Evolutionary conservation across 306 rosid genomes (phyloP).

Genomic region (Cucurbita pepo): DNA sequence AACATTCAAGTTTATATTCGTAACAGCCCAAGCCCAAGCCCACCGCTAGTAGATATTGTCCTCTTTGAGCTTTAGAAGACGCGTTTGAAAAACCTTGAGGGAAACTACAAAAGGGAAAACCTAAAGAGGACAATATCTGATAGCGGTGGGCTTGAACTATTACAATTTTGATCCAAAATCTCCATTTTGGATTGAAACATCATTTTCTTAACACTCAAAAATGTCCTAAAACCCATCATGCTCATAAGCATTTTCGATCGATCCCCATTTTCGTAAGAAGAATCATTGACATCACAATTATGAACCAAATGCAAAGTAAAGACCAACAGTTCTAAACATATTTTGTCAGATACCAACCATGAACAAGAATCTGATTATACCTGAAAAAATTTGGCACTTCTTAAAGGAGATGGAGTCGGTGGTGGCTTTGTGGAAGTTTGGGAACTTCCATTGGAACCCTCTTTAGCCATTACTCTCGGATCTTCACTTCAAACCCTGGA

Average conservation of each 20-base stretch:
- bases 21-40: too few relatives aligned
- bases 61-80: too few relatives aligned
- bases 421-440: constrained; percentile 39
- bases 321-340: not conserved
- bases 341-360: not conserved
- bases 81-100: too few relatives aligned
- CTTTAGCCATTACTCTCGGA: constrained; percentile 36
- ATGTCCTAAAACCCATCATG: not conserved
- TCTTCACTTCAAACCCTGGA: constrained; percentile 8
- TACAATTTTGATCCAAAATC: not conserved
- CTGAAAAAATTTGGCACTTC: constrained; percentile 78
- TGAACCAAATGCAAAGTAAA: too few relatives aligned
- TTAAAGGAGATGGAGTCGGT: constrained; percentile 75
- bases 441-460: constrained; percentile 43
- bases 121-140: too few relatives aligned
- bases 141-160: too few relatives aligned
- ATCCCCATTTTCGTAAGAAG: not conserved
- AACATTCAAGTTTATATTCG: not conserved
- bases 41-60: too few relatives aligned
- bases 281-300: not conserved
- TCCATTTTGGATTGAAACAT: not conserved
- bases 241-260: not conserved
- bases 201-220: not conserved
- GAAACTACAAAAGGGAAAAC: too few relatives aligned
- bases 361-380: constrained; percentile 12